Conservation (phyloP, 1,284 basidiomycete species). For the Thecaphora thlaspeos region DNA sequence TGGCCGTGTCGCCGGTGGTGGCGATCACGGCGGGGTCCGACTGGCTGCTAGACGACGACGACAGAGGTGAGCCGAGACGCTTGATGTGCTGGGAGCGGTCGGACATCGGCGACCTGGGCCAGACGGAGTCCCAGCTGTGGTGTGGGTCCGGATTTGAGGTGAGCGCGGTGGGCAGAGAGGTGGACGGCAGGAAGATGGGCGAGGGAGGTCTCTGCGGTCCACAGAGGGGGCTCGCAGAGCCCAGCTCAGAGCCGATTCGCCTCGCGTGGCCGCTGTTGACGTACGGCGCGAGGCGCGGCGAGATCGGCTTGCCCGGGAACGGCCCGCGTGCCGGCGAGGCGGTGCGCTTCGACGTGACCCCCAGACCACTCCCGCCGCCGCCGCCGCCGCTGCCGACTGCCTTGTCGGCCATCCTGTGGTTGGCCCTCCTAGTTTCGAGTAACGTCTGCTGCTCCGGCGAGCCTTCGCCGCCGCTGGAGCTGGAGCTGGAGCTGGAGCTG, state of each 20-base stretch:
- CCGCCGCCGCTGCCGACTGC: too few relatives aligned
- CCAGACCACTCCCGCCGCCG: too few relatives aligned
- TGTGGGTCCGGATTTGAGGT: conserved; percentile 35
- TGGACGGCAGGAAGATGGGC: conserved; percentile 24
- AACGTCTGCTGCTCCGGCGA: conserved; percentile 21
- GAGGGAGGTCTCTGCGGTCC: conserved; percentile 17
- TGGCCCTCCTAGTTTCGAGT: too few relatives aligned
- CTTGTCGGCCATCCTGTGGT: too few relatives aligned
- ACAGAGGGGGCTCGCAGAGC: conserved; percentile 10
- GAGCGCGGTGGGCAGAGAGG: conserved; percentile 15
- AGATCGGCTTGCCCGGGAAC: conserved; percentile 29
- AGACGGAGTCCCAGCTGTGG: conserved; percentile 46
- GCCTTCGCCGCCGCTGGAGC: conserved; percentile 14
- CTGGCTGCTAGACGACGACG: conserved; percentile 1
- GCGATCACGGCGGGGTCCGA: conserved; percentile 18
- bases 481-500: conserved; percentile 14
- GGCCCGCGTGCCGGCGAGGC: conserved; percentile 29
- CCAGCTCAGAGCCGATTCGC: conserved; percentile 16
- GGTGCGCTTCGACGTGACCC: conserved; percentile 5
- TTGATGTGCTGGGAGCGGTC: conserved; percentile 25
- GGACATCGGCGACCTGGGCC: conserved; percentile 34
- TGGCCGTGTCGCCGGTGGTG: too few relatives aligned
- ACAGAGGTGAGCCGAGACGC: conserved; percentile 23
- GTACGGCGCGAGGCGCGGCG: conserved; percentile 22
- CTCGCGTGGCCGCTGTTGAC: conserved; percentile 10